Evolutionary conservation across 2,329 filamentous ascomycete genomes (phyloP).

Genomic region (Pseudogymnoascus sp.): DNA sequence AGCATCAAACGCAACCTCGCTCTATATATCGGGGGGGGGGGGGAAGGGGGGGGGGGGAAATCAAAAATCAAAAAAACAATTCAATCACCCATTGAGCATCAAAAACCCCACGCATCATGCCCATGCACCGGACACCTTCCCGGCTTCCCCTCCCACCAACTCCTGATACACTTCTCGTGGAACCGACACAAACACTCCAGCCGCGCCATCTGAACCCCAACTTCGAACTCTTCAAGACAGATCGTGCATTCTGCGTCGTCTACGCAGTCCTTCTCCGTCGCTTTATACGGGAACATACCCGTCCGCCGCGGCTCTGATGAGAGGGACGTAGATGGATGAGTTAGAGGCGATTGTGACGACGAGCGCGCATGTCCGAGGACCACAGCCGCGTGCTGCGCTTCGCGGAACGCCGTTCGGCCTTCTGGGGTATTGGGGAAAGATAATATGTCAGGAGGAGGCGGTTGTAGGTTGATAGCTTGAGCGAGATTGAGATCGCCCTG

Average conservation of each 20-base stretch:
- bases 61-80: neutral
- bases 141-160: slow-evolving; percentile 55
- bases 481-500: neutral
- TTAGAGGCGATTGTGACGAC: neutral
- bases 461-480: neutral
- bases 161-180: slow-evolving; percentile 50
- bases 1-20: neutral
- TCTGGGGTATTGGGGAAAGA: slow-evolving; percentile 15
- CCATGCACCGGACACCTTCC: slow-evolving; percentile 59
- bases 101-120: slow-evolving; percentile 29
- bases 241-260: slow-evolving; percentile 61
- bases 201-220: slow-evolving; percentile 54
- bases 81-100: neutral
- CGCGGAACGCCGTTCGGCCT: slow-evolving; percentile 17
- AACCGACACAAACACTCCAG: slow-evolving; percentile 60
- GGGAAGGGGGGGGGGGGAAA: too few species aligned
- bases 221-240: slow-evolving; percentile 57
- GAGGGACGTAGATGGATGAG: neutral
- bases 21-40: neutral
- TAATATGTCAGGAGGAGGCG: neutral
- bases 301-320: slow-evolving; percentile 35
- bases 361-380: slow-evolving; percentile 12
- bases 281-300: slow-evolving; percentile 55
- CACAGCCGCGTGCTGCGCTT: slow-evolving; percentile 18
- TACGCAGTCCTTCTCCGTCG: slow-evolving; percentile 61